A percentile compares a stretch with the other conserved stretches of the same genome.
These are phyloP conservation scores for Boletus rubroflammeus DNA, from an alignment of 768 basidiomycete species.

Conservation along the genomic window DNA sequence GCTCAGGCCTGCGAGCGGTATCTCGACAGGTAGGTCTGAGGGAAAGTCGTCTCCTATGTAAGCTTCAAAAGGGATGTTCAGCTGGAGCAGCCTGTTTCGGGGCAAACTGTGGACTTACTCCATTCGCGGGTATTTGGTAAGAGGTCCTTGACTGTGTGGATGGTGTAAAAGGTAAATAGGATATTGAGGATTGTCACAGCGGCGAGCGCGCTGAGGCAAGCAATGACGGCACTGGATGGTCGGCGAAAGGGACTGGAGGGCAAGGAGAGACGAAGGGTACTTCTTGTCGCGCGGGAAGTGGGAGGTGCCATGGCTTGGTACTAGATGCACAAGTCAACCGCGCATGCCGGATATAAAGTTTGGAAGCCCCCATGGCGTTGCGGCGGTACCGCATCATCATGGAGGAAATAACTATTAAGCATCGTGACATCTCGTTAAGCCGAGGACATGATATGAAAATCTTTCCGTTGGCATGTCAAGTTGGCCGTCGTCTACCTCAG, in stretches of 20 bases:
- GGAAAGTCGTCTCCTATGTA: constrained; percentile 33
- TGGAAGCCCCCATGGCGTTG: neutral
- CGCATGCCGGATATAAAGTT: constrained; percentile 3
- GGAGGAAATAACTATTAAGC: neutral
- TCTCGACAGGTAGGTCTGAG: constrained; percentile 29
- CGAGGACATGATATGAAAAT: neutral
- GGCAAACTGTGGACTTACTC: constrained; percentile 9
- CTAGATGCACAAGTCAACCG: neutral
- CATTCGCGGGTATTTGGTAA: constrained; percentile 20
- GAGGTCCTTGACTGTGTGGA: constrained; percentile 12
- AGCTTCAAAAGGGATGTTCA: constrained; percentile 1
- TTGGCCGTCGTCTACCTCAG: neutral
- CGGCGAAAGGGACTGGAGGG: neutral
- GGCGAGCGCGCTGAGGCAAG: constrained; percentile 20
- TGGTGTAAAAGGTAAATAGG: constrained; percentile 15
- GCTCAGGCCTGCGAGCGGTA: constrained; percentile 29
- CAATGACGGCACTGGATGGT: neutral
- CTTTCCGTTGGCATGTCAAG: neutral
- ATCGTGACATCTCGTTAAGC: neutral
- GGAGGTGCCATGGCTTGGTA: constrained; percentile 4
- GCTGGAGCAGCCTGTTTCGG: neutral
- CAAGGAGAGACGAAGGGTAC: neutral
- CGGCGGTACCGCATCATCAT: neutral
- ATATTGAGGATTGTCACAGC: constrained; percentile 25
- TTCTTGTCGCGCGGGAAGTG: neutral